Evolutionary conservation across 345 rosid genomes (phyloP).

Genomic region (Euphorbia peplus): DNA sequence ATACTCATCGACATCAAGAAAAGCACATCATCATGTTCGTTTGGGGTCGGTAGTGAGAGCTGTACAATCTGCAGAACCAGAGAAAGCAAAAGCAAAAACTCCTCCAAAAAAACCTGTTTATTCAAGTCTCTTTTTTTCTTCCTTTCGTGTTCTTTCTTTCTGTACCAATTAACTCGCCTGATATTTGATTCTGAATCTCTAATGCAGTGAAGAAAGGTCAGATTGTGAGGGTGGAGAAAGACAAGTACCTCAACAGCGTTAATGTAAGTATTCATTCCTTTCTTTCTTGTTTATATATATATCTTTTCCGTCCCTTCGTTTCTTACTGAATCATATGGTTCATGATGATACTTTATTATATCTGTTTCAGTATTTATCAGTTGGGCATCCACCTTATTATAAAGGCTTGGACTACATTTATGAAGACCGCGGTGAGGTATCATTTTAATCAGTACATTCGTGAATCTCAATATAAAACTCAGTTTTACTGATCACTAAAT

Average conservation of each 20-base stretch:
- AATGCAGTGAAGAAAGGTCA: slow-evolving; percentile 95
- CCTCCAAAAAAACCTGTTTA: slow-evolving; percentile 76
- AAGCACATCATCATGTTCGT: too few species aligned
- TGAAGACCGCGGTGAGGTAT: slow-evolving; percentile 95
- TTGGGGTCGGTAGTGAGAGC: too few species aligned
- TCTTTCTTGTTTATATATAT: too few species aligned
- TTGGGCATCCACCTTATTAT: slow-evolving; percentile 92
- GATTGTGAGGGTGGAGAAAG: slow-evolving; percentile 96
- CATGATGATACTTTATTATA: neutral
- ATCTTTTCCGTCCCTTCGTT: too few species aligned
- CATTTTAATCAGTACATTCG: neutral
- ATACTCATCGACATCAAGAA: too few species aligned
- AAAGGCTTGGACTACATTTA: slow-evolving; percentile 92
- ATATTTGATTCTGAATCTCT: neutral
- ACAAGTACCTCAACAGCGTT: slow-evolving; percentile 82
- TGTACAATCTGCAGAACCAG: too few species aligned
- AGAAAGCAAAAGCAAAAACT: slow-evolving; percentile 26
- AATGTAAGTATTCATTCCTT: slow-evolving; percentile 38
- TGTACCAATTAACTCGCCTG: too few species aligned
- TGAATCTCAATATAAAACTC: neutral
- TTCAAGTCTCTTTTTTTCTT: slow-evolving; percentile 54
- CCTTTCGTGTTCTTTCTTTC: neutral
- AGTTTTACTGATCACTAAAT: neutral
- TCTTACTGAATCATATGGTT: neutral
- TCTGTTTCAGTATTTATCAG: slow-evolving; percentile 69